Evolutionary conservation across 257 asterid genomes (phyloP), one percentile per base, ranked within the genome.

Genomic region (Gardenia jasminoides): DNA sequence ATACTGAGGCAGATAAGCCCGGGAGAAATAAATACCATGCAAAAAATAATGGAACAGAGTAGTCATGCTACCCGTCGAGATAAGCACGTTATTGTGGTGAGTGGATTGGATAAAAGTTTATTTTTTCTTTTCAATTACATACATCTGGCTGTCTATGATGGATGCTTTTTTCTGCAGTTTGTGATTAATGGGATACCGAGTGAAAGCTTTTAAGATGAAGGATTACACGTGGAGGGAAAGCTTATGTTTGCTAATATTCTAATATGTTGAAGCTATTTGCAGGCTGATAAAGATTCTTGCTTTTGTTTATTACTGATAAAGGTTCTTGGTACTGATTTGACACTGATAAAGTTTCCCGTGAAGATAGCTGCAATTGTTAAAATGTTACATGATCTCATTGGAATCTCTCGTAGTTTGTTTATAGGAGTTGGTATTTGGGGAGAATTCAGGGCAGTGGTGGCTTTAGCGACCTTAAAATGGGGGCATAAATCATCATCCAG

Each of bases 41-140:
- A n/a, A n/a, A n/a, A n/a, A n/a, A n/a, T n/a, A n/a, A n/a, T n/a
- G n/a, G n/a, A n/a, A n/a, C n/a, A n/a, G n/a, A n/a, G n/a, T n/a
- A n/a, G n/a, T n/a, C n/a, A n/a, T n/a, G n/a, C n/a, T n/a, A n/a
- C n/a, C n/a, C n/a, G n/a, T n/a, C 80, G 80, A 59, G 97, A 94
- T 58, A 89, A 88, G 82, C 96, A 95, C 86, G 99, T 95, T 64
- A 81, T 93, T 82, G 75, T 95, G 97, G 98, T 91, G 2, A 75
- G 24, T 13, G 33, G 17, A 75, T 61, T 16, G 79, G 46, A 20
- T 62, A 20, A 44, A 44, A 50, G 1, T 61, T 70, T 17, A 11
- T 36, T 43, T 54, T 43, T 72, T 2, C 22, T 30, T 54, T 58
- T 59, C n/a, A n/a, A n/a, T n/a, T n/a, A n/a, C n/a, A n/a, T n/a